Evolutionary conservation across 2,329 filamentous ascomycete genomes (phyloP), one percentile per base, ranked within the genome.

Genomic region (Colletotrichum sp.): DNA sequence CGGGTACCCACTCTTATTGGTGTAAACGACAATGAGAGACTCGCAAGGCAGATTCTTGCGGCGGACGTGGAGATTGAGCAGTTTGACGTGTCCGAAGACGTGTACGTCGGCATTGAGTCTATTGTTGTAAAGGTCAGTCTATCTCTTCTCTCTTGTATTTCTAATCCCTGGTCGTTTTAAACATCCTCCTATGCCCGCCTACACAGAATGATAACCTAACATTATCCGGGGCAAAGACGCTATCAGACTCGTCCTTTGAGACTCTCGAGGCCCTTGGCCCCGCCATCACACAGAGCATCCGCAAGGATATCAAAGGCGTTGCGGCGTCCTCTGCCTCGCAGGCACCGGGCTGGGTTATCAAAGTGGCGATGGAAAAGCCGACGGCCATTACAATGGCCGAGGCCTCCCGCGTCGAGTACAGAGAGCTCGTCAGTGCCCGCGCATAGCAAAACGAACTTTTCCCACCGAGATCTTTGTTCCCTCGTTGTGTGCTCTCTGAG

Each of bases 341-440:
- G 16, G 26, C 32, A 8, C 21, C 55, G 7, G 85, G 86, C 16
- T 89, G 90, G 84, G 87, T 87, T 73, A 85, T 96, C 67, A 89
- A 87, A 75, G 88, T 96, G 48, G 86, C 87, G 28, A 85, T 96
- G 67, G 92, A 93, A 83, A 96, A 96, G 85, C 94, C 94, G 4
- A 92, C 93, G 15, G 94, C 94, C 0, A 92, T 96, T 24, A 90
- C 92, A 1, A 91, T 94, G 79, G 94, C 94, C 3, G 94, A 95
- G 78, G 93, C 92, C 13, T 93, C 94, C 0, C 88, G 89, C 6
- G 92, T 96, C 8, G 93, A 95, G 82, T 74, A 77, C n/a, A 72
- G 75, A 58, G 69, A 71, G 26, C 55, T 30, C 10, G 30, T 36
- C 15, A 15, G 28, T 21, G 12, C 21, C 52, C 32, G 32, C 26